These are phyloP conservation scores for Fusarium guadeloupense DNA, from an alignment of 2,329 filamentous ascomycete species.

Conservation along the genomic window DNA sequence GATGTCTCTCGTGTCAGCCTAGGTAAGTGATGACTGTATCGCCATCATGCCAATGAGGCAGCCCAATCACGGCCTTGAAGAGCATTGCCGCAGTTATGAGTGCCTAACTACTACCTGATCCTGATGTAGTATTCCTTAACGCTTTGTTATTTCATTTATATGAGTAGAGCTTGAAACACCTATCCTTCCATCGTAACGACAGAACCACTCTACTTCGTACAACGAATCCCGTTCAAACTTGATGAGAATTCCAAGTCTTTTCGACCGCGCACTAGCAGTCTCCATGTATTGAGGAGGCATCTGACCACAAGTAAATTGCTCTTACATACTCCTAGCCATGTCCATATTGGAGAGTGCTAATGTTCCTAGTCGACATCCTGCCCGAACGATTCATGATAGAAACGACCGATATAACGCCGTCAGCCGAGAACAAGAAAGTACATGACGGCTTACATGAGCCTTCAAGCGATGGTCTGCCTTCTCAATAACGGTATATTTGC, in stretches of 20 bases:
- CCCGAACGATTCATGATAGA: background rate
- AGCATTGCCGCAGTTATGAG: slow-evolving; percentile 20
- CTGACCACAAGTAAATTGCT: too few relatives aligned
- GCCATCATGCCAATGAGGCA: background rate
- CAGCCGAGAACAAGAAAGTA: background rate
- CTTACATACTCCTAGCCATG: too few relatives aligned
- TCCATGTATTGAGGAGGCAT: too few relatives aligned
- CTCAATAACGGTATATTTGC: slow-evolving; percentile 12
- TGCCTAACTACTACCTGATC: slow-evolving; percentile 10
- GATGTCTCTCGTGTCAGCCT: background rate
- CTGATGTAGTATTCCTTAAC: background rate
- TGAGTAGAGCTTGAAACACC: background rate
- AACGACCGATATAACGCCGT: background rate
- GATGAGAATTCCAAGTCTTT: background rate
- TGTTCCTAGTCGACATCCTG: background rate
- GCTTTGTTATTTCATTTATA: background rate
- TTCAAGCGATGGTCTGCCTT: background rate
- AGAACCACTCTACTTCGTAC: background rate
- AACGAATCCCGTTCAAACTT: background rate
- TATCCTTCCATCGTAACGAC: background rate
- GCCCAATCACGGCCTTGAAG: slow-evolving; percentile 6
- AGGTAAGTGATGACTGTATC: background rate
- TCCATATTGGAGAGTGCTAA: background rate
- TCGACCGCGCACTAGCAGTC: background rate
- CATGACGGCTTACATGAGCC: background rate